A percentile compares a stretch with the other conserved stretches of the same genome.
These are phyloP conservation scores for Pichia sp. DNA, from an alignment of 1,139 yeast genomes.

Conservation along the genomic window DNA sequence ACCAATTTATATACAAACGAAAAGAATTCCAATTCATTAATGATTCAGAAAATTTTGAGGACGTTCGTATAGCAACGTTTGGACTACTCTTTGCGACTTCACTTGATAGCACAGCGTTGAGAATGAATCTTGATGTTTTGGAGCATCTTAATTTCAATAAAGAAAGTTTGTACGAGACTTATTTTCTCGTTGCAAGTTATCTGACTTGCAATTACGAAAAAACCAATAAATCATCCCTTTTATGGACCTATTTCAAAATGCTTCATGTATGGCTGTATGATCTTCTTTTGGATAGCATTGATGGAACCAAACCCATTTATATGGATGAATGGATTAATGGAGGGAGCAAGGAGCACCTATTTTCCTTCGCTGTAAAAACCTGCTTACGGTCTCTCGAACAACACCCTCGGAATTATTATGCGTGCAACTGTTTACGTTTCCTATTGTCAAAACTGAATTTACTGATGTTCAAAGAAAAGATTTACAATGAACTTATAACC, in stretches of 20 bases:
- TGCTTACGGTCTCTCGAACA: constrained; percentile 32
- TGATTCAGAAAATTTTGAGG: background rate
- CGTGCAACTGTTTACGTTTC: constrained; percentile 40
- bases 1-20: constrained; percentile 12
- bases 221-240: constrained; percentile 41
- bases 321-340: background rate
- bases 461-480: background rate
- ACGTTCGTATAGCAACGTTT: constrained; percentile 27
- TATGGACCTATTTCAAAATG: constrained; percentile 39
- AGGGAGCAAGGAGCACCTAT: background rate
- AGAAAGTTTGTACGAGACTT: background rate
- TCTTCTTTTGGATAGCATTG: background rate
- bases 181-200: constrained; percentile 9
- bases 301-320: background rate
- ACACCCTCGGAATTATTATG: constrained; percentile 46
- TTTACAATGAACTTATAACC: background rate
- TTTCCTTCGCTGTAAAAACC: background rate
- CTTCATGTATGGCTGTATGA: constrained; percentile 18
- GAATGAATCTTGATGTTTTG: constrained; percentile 23
- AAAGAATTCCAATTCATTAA: background rate
- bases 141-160: background rate
- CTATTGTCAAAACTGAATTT: constrained; percentile 23
- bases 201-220: constrained; percentile 37
- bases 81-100: constrained; percentile 40
- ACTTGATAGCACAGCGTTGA: constrained; percentile 37